Percentiles rank a stretch among this genome's conserved stretches.
These are phyloP conservation scores for Myrica gale DNA, from an alignment of 306 rosid genomes.

Conservation along the genomic window DNA sequence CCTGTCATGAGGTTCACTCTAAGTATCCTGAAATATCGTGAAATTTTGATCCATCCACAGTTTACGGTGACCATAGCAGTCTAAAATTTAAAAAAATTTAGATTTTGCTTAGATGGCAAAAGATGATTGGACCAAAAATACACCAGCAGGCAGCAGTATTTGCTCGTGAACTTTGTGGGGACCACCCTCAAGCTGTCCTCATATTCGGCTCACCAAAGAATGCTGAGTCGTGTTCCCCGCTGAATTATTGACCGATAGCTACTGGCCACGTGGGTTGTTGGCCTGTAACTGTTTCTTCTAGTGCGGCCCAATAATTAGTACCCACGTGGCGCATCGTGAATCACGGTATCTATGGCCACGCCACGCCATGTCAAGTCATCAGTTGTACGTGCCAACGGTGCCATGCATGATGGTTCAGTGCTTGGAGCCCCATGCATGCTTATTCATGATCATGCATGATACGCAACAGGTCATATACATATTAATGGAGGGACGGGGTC, in stretches of 20 bases:
- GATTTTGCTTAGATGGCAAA: not conserved
- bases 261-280: conserved; percentile 81
- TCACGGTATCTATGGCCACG: not conserved
- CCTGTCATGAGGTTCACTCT: not conserved
- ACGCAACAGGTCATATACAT: too few species aligned
- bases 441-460: too few species aligned
- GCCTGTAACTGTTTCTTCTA: conserved; percentile 48
- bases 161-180: not conserved
- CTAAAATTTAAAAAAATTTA: not conserved
- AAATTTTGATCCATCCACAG: not conserved
- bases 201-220: conserved; percentile 7
- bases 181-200: not conserved
- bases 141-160: not conserved
- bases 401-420: not conserved
- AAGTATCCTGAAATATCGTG: not conserved
- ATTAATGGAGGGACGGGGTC: too few species aligned
- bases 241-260: conserved; percentile 41
- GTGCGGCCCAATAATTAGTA: conserved; percentile 4
- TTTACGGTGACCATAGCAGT: not conserved
- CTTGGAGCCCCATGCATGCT: not conserved
- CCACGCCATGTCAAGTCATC: not conserved
- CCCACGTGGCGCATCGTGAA: conserved; percentile 16
- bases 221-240: conserved; percentile 16
- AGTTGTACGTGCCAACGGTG: not conserved
- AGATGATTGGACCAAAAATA: not conserved